These are phyloP conservation scores for Colletotrichum filicis DNA, from an alignment of 2,329 filamentous ascomycete genomes.

Conservation along the genomic window DNA sequence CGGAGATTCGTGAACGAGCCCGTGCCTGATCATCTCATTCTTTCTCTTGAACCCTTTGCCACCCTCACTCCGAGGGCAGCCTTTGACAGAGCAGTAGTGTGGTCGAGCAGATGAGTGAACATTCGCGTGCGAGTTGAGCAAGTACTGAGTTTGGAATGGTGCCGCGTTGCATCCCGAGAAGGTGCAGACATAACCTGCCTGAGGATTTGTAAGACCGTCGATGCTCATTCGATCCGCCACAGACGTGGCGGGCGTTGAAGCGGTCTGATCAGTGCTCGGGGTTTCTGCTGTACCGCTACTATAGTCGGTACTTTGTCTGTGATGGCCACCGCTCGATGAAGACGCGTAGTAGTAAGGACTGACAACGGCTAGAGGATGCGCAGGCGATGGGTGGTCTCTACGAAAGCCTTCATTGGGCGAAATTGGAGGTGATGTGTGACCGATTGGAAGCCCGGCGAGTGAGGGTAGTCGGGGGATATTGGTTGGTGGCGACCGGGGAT, in stretches of 20 bases:
- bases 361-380: constrained; percentile 49
- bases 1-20: constrained; percentile 91
- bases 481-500: constrained; percentile 49
- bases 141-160: constrained; percentile 81
- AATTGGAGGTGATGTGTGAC: constrained; percentile 55
- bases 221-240: constrained; percentile 67
- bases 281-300: constrained; percentile 57
- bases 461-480: constrained; percentile 45
- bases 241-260: constrained; percentile 53
- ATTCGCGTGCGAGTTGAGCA: constrained; percentile 83
- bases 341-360: constrained; percentile 52
- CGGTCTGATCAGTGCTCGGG: constrained; percentile 56
- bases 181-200: constrained; percentile 68
- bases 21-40: constrained; percentile 80
- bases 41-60: constrained; percentile 78
- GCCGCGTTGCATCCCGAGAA: constrained; percentile 73
- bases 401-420: constrained; percentile 60
- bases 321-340: constrained; percentile 43
- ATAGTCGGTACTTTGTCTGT: constrained; percentile 54
- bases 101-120: constrained; percentile 74
- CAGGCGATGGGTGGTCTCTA: constrained; percentile 60
- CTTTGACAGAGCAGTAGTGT: constrained; percentile 72
- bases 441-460: constrained; percentile 35
- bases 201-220: constrained; percentile 65
- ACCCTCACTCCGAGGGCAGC: constrained; percentile 70